A percentile compares a stretch with the other conserved stretches of the same genome.
Conservation (phyloP, 441 rosid species). For the Gossypium lobatum region DNA sequence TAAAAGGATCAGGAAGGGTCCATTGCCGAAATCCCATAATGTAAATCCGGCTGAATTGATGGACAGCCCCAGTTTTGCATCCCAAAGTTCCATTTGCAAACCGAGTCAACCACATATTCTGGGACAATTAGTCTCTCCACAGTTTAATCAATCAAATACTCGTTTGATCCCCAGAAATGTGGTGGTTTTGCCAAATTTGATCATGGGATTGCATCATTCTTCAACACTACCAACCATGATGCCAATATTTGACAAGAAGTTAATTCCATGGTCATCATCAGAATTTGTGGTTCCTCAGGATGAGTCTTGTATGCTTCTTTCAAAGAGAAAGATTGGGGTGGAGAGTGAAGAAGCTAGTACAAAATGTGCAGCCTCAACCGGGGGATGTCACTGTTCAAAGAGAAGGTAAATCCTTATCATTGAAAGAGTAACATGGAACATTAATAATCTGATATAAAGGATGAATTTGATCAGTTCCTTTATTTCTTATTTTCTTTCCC, state of each 20-base stretch:
- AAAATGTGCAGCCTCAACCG: constrained; percentile 20
- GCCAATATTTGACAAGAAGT: constrained; percentile 8
- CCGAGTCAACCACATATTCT: background rate
- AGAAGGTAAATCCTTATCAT: constrained; percentile 16
- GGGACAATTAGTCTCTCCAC: constrained; percentile 4
- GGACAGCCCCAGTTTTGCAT: constrained; percentile 19
- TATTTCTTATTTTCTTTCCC: background rate
- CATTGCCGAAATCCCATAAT: constrained; percentile 16
- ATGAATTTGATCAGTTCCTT: no score
- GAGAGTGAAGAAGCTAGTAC: constrained; percentile 10
- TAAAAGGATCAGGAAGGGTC: constrained; percentile 25
- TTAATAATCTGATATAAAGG: background rate
- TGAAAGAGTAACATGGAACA: background rate
- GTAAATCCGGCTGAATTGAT: constrained; percentile 23
- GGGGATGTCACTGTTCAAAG: constrained; percentile 29
- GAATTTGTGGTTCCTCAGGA: constrained; percentile 17
- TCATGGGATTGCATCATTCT: constrained; percentile 11
- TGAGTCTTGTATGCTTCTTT: background rate
- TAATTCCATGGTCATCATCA: constrained; percentile 14
- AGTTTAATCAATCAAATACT: constrained; percentile 8
- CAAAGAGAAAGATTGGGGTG: constrained; percentile 2
- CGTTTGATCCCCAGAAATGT: constrained; percentile 9
- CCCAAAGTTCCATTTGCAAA: background rate
- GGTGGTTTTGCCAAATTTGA: constrained; percentile 12
- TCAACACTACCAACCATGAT: constrained; percentile 4